Evolutionary conservation across 352 stramenopile genomes (phyloP), one percentile per base, ranked within the genome.

Genomic region (Peronospora tabacina): DNA sequence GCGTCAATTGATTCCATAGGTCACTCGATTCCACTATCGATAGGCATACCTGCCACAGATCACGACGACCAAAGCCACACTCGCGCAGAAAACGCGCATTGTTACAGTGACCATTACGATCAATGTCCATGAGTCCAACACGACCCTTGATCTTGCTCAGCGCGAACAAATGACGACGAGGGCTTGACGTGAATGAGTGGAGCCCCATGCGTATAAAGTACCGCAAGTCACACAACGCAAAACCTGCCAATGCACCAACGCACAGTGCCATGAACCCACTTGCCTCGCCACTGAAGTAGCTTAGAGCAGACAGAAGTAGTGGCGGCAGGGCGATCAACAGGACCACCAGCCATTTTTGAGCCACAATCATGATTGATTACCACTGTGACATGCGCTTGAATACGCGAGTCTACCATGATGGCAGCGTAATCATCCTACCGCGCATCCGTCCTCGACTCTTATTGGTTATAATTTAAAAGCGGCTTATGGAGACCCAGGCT

Each of bases 81-180:
- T 90, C 83, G n/a, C 83, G 76, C 37, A 94, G 50, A 55, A 86
- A 90, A 17, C 83, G 66, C 41, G 83, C 76, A 32, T 94, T 94
- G 58, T 91, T 94, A 61, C 63, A 94, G 50, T 94, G 83, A 3
- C 73, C 81, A 41, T 94, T 94, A 37, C 83, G 81, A 50, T 94
- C 83, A 34, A 94, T 83, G 36, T 92, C 81, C 19, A 61, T 72
- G 13, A 83, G 64, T 33, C 57, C 39, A 8, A 94, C 58, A 26
- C 72, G 63, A 0, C 72, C 77, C 2, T 53, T 30, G 11, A 85
- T 37, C n/a, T 58, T 52, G 51, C 76, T 85, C 11, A 55, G 45
- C 0, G 66, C 73, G 26, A 92, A 82, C 29, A 94, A 57, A 20
- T 68, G 57, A 7, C 66, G 56, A 13, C 57, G 73, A 40, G 60